Evolutionary conservation across 1,284 basidiomycete genomes (phyloP), one percentile per base, ranked within the genome.

Genomic region (Neotropicomus parvogracilis): DNA sequence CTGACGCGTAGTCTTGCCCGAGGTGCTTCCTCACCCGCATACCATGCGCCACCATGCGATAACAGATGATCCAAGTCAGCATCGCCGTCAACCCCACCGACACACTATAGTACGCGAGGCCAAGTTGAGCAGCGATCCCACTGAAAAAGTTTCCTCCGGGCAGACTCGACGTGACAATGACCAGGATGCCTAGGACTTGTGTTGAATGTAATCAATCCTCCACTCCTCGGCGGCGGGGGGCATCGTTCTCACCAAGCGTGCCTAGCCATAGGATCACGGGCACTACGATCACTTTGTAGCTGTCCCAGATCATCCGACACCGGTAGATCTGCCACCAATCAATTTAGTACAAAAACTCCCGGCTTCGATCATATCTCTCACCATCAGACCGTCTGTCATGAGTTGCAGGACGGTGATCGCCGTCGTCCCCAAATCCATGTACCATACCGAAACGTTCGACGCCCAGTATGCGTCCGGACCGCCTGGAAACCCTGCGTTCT

Each of bases 301-400:
- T 52, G 20, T n/a, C n/a, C 42, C 55, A 64, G 24, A 63, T 31
- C 19, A 53, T 48, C 16, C 37, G 44, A 36, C 64, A 63, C 13
- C 61, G 59, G 13, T 53, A 40, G 38, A 63, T 60, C 62, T 63
- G 24, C 11, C 3, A 9, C 6, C 10, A 19, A 11, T n/a, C 37
- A 14, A 21, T 9, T 48, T 28, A 55, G 45, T 20, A 33, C 1
- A 10, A 21, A 21, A 3, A 1, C n/a, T 11, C 20, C 12, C 21
- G 8, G 24, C 28, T 7, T 13, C 4, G 6, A 12, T 10, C 14
- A 0, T 14, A 13, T 3, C 4, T 24, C 58, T 47, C 21, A 63
- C 63, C 62, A 64, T 56, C 29, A 64, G 14, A 0, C 33, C 61
- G 14, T 63, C 63, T 4, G 63, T 64, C 61, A 62, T 58, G 8